These are phyloP conservation scores for Mucor lusitanicus DNA, from an alignment of 371 early-diverging fungal species.

Conservation along the genomic window DNA sequence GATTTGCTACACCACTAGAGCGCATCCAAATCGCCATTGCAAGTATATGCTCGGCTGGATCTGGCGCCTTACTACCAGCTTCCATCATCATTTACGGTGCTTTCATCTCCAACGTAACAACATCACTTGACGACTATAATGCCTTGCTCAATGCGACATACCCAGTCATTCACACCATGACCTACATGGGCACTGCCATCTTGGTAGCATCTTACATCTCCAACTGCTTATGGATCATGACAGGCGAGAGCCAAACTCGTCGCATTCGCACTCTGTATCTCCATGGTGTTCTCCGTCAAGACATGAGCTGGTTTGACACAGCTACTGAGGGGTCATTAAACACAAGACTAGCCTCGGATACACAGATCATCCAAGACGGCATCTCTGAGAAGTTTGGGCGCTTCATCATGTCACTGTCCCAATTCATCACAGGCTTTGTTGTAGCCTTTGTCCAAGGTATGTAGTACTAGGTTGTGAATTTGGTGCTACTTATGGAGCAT, in stretches of 20 bases:
- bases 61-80: slow-evolving; percentile 38
- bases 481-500: slow-evolving; percentile 9
- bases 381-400: slow-evolving; percentile 81
- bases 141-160: slow-evolving; percentile 12
- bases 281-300: slow-evolving; percentile 76
- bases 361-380: slow-evolving; percentile 79
- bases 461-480: not conserved
- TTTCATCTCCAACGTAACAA: slow-evolving; percentile 16
- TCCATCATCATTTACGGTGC: slow-evolving; percentile 42
- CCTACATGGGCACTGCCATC: slow-evolving; percentile 33
- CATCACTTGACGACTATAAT: not conserved
- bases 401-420: slow-evolving; percentile 60
- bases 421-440: slow-evolving; percentile 15
- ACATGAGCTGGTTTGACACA: slow-evolving; percentile 86
- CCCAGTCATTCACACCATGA: slow-evolving; percentile 31
- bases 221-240: slow-evolving; percentile 37
- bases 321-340: slow-evolving; percentile 64
- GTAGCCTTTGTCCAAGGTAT: slow-evolving; percentile 63
- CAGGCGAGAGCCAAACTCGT: slow-evolving; percentile 32
- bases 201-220: slow-evolving; percentile 33
- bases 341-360: slow-evolving; percentile 71
- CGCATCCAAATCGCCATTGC: slow-evolving; percentile 26
- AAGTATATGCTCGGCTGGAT: slow-evolving; percentile 22
- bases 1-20: slow-evolving; percentile 32
- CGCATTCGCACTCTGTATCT: slow-evolving; percentile 54